Conservation (phyloP, 176 grass and related monocot species). For the Melocanna baccifera region DNA sequence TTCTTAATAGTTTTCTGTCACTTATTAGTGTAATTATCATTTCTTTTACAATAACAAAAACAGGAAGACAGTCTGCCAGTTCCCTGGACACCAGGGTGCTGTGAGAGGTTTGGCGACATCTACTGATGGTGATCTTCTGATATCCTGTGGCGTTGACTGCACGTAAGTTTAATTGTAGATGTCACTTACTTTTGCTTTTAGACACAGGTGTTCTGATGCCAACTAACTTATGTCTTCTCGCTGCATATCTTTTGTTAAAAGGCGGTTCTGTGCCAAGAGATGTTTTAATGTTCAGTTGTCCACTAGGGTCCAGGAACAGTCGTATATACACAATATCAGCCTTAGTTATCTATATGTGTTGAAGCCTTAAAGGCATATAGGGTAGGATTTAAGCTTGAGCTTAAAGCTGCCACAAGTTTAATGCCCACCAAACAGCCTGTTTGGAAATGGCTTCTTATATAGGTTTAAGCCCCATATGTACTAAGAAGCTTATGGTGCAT, state of each 20-base stretch:
- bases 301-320: background rate
- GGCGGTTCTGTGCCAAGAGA: background rate
- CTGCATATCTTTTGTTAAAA: background rate
- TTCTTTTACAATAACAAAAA: constrained; percentile 31
- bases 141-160: constrained; percentile 93
- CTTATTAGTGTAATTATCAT: constrained; percentile 6
- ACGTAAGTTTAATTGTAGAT: constrained; percentile 55
- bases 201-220: background rate
- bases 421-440: background rate
- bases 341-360: background rate
- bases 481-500: background rate
- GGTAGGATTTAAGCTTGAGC: background rate
- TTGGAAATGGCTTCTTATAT: background rate
- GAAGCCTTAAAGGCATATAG: background rate
- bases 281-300: background rate
- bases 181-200: constrained; percentile 8
- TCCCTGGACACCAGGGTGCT: constrained; percentile 85
- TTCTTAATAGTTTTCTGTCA: background rate
- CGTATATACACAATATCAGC: background rate
- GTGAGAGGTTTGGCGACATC: constrained; percentile 82
- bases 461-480: constrained; percentile 2
- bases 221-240: constrained; percentile 3
- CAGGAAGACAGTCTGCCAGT: constrained; percentile 85
- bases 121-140: constrained; percentile 77
- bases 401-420: background rate